Base-by-base conservation (phyloP, 78 protist genomes). In the Anaeramoeba flamelloides region DNA sequence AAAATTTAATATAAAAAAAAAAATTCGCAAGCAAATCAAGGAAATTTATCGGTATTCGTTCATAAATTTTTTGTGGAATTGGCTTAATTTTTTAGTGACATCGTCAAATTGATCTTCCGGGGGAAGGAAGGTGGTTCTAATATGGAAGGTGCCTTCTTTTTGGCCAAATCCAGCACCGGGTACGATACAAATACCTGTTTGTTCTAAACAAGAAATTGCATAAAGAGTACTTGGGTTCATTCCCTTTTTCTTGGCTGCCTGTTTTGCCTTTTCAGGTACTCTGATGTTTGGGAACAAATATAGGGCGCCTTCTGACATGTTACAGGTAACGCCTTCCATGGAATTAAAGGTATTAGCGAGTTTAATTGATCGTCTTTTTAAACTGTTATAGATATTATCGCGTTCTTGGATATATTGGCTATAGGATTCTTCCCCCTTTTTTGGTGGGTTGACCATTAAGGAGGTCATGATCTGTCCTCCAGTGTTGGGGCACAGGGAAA, bases 91-190 rank as follows among this genome's bases (percentile, higher is more conserved):
- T 0, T 41, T 84, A 33, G 88, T 74, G 34, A 96, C 92, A 8
- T 39, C 84, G 78, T 85, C 94, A 78, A 98, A 86, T 32, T 88
- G 78, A 39, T 93, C 90, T 85, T 94, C 98, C 1, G 89, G 86
- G 0, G 99, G 99, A 3, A 98, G 83, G 90, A 98, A 92, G 41
- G 99, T 93, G 26, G 93, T 90, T 39, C 99, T 87, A 86, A 95
- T 92, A 84, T 97, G 99, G 78, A 53, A 94, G 40, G 99, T 95
- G 8, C 98, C 98, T 2, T 82, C 90, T 36, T 12, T 38, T 84
- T 97, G 99, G 31, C 88, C 92, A 83, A 97, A 98, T 3, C 99
- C 99, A 2, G 87, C 74, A 34, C 99, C 99, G 37, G 99, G 99
- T 12, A 97, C 98, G 26, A 93, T 94, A 37, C 91, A 87, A 41